Evolutionary conservation across 805 yeast genomes (phyloP).

Genomic region (Zygoascus bituminiphila): DNA sequence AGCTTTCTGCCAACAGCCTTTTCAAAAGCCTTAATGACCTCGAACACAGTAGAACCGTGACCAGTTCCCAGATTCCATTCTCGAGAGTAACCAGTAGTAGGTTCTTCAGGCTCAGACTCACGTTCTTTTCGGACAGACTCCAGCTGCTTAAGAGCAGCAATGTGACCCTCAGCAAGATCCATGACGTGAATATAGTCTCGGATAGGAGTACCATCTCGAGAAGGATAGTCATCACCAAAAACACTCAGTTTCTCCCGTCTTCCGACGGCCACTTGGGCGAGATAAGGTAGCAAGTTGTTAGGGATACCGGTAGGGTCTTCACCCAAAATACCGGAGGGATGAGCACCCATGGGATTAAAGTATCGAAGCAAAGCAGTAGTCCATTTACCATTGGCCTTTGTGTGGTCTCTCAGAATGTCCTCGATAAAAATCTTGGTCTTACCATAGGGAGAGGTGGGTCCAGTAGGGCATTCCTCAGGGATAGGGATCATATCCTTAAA

Average conservation of each 20-base stretch:
- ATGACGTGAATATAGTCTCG: conserved; percentile 77
- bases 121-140: conserved; percentile 20
- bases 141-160: conserved; percentile 59
- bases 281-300: conserved; percentile 63
- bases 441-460: conserved; percentile 74
- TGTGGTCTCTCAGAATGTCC: conserved; percentile 47
- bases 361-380: conserved; percentile 57
- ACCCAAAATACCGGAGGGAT: conserved; percentile 70
- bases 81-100: conserved; percentile 44
- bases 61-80: conserved; percentile 86
- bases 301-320: conserved; percentile 77
- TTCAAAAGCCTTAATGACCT: conserved; percentile 57
- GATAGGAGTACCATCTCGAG: conserved; percentile 73
- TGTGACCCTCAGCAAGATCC: conserved; percentile 70
- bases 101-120: conserved; percentile 14
- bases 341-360: conserved; percentile 83
- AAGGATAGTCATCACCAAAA: conserved; percentile 63
- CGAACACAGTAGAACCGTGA: conserved; percentile 68
- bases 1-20: conserved; percentile 55
- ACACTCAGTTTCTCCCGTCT: conserved; percentile 57
- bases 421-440: conserved; percentile 62
- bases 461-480: conserved; percentile 69
- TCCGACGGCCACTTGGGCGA: conserved; percentile 73
- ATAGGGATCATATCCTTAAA: conserved; percentile 68
- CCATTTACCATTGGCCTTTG: conserved; percentile 32